Evolutionary conservation across 306 rosid genomes (phyloP), one percentile per base, ranked within the genome.

Genomic region (Ammopiptanthus mongolicus): DNA sequence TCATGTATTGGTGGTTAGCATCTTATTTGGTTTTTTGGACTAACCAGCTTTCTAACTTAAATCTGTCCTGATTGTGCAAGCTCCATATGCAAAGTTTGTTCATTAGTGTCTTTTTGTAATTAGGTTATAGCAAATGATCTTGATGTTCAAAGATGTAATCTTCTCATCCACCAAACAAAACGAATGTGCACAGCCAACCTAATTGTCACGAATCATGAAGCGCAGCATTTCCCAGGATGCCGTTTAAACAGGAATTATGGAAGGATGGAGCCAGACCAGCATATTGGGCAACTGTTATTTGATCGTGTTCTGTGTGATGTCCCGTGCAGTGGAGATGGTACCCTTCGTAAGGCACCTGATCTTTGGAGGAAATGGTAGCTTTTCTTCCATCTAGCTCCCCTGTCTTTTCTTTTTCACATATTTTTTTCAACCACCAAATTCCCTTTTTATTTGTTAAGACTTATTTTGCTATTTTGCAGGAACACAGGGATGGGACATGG

Each of bases 281-380:
- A 33, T 6, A 62, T 87, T 52, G 60, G 73, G 62, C 96, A 92
- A 81, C 94, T 96, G 64, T 51, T 82, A 69, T 96, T 96, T 80
- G 98, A 96, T 67, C 97, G 99, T 41, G 97, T 96, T 67, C 81
- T 96, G 69, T 96, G 99, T 73, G 99, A 96, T 82, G 99, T 96
- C 69, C 99, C 99, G 1, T 96, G 99, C 69, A 96, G 99, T 73
- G 99, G 99, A 63, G 99, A 96, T 71, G 99, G 99, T 66, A 96
- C 99, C 14, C 99, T 96, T 82, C 98, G 99, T 42, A 96, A 96
- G 91, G 99, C 99, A 82, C 99, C 99, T 62, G 99, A 96, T 83
- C 84, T 96, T 56, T 96, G 99, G 99, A 89, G 99, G 87, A 96
- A 87, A 90, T 96, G 99, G 99, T 95, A 84, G 33, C 15, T 33